These are phyloP conservation scores for Iris pallida DNA, from an alignment of 116 monocot species.

Conservation along the genomic window DNA sequence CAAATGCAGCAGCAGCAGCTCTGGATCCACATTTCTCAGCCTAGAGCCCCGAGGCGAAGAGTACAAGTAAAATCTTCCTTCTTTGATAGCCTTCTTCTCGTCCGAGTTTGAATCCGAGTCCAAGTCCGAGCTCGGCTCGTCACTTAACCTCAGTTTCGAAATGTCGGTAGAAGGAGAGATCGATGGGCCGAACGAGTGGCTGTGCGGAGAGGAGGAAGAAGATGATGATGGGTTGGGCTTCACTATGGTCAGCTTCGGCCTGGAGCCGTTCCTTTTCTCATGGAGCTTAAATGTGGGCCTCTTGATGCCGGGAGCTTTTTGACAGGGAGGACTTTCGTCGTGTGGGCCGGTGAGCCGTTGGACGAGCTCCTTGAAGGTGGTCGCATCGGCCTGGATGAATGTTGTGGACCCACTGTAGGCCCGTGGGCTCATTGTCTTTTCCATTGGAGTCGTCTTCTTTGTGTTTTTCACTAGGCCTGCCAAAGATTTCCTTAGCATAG, in stretches of 20 bases:
- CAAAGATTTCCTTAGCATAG: too few relatives aligned
- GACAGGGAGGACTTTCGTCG: conserved; percentile 4
- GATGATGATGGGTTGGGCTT: conserved; percentile 18
- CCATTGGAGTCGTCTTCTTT: conserved; percentile 10
- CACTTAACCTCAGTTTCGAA: conserved; percentile 14
- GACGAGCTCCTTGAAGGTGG: conserved; percentile 52
- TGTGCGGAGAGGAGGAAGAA: neutral
- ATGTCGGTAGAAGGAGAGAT: conserved; percentile 26
- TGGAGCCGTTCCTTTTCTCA: conserved; percentile 14
- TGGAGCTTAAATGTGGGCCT: conserved; percentile 34
- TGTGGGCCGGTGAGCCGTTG: conserved; percentile 56
- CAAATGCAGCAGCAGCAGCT: conserved; percentile 26
- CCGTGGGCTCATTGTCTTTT: neutral
- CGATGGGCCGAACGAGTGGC: neutral
- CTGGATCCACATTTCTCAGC: conserved; percentile 21
- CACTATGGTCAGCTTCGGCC: conserved; percentile 30
- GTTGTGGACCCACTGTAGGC: conserved; percentile 16
- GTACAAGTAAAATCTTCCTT: conserved; percentile 48
- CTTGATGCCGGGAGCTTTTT: neutral
- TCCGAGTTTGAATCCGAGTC: conserved; percentile 12
- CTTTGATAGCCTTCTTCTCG: conserved; percentile 47
- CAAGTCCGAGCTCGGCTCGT: neutral
- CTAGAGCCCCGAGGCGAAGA: conserved; percentile 29
- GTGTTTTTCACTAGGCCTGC: neutral
- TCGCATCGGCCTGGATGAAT: conserved; percentile 41